Evolutionary conservation across 768 basidiomycete genomes (phyloP), one percentile per base, ranked within the genome.

Genomic region (Amanita pallidorosea): DNA sequence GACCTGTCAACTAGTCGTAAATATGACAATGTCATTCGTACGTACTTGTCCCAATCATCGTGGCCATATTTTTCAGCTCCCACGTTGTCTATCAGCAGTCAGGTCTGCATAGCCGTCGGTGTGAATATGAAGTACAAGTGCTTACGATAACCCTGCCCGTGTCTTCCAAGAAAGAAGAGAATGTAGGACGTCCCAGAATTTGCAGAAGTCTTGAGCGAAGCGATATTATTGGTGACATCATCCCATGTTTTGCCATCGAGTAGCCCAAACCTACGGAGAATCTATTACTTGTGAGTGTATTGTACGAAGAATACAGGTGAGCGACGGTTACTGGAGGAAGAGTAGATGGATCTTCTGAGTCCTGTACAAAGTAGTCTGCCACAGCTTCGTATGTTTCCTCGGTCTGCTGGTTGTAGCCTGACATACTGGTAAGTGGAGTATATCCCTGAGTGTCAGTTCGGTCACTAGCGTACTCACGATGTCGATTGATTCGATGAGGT

Each of bases 81-180:
- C 0, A 82, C 71, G 55, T 89, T 89, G 65, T 89, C 84, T 87
- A 15, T 18, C 5, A 8, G 40, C 36, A 34, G 50, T 53, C 12
- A 51, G 42, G 18, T 8, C 23, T 25, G 37, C 11, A 17, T 44
- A 49, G 31, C 27, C 15, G 46, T 40, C n/a, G 6, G 6, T 27
- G 25, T 27, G 23, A 27, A 27, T 23, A 25, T 25, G 25, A 25
- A 25, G 25, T 1, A 25, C 5, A 11, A 38, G 29, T 57, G 67
- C 83, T 56, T 62, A 86, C 85, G 85, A 57, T 72, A 77, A 48
- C 85, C 87, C 63, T 88, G 68, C 1, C 87, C 87, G 53, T 90
- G 87, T 56, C 87, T 69, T 1, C 75, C 76, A 1, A 88, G 62
- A 51, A 83, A 76, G 49, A 88, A 67, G 11, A 85, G 67, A 56